Conservation (phyloP, 148 eudicot genomes). For the Cornus suecica region DNA sequence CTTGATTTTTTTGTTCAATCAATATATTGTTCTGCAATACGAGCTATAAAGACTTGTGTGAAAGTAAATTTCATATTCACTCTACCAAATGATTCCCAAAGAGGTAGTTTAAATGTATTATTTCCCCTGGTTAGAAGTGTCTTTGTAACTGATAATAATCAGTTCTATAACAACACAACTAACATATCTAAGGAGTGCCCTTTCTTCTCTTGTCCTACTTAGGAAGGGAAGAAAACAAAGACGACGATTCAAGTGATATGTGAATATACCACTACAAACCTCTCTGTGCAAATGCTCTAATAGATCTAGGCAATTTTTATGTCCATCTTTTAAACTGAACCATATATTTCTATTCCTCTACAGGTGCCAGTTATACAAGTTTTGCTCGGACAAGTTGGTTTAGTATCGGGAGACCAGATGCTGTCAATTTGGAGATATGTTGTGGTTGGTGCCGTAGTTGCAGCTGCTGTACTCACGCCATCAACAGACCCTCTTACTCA, state of each 20-base stretch:
- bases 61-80: neutral
- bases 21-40: conserved; percentile 8
- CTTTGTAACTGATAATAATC: neutral
- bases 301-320: neutral
- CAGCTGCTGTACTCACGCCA: conserved; percentile 93
- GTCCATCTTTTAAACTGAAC: neutral
- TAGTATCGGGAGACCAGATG: conserved; percentile 93
- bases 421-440: conserved; percentile 98
- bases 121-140: neutral
- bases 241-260: too few relatives aligned
- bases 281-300: too few relatives aligned
- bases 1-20: neutral
- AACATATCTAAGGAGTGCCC: neutral
- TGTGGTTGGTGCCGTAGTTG: conserved; percentile 92
- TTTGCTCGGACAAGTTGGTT: conserved; percentile 82
- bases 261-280: too few relatives aligned
- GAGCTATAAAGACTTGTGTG: neutral
- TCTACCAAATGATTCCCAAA: neutral
- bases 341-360: neutral
- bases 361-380: conserved; percentile 96
- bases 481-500: conserved; percentile 98
- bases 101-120: too few relatives aligned
- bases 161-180: neutral
- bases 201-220: neutral
- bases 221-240: too few relatives aligned